Evolutionary conservation across 2,329 filamentous ascomycete species (phyloP).

Genomic region (Daldinia sp.): DNA sequence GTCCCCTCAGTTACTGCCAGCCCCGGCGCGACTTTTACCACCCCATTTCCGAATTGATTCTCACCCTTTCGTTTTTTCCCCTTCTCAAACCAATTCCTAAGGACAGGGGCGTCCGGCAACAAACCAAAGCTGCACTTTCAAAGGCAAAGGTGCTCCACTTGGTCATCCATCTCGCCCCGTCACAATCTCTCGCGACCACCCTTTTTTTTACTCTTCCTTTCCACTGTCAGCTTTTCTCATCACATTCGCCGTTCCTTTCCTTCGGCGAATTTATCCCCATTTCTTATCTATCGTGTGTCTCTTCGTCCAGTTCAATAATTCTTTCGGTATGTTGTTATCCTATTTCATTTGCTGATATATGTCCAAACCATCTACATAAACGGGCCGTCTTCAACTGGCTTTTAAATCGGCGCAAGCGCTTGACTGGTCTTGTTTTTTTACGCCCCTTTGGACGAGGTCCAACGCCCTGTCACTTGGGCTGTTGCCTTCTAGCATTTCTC

Average conservation of each 20-base stretch:
- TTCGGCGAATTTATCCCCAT: slow-evolving; percentile 36
- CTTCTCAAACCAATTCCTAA: slow-evolving; percentile 17
- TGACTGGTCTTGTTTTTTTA: neutral
- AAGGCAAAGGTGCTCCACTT: slow-evolving; percentile 36
- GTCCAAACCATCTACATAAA: neutral
- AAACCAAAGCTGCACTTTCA: slow-evolving; percentile 30
- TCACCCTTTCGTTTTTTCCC: slow-evolving; percentile 18
- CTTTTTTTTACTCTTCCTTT: slow-evolving; percentile 46
- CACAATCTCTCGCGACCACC: slow-evolving; percentile 44
- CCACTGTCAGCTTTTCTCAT: slow-evolving; percentile 39
- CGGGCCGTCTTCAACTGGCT: neutral
- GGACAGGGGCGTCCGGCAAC: slow-evolving; percentile 31
- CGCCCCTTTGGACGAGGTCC: neutral
- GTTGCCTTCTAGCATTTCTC: neutral
- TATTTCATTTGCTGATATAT: neutral
- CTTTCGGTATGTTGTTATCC: slow-evolving; percentile 1
- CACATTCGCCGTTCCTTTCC: slow-evolving; percentile 28
- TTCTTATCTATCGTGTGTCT: slow-evolving; percentile 34
- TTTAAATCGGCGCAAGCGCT: slow-evolving; percentile 11
- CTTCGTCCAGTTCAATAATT: slow-evolving; percentile 28
- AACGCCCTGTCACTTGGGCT: neutral
- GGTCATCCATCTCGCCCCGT: slow-evolving; percentile 41
- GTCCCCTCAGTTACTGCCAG: slow-evolving; percentile 27
- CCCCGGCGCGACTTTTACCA: slow-evolving; percentile 18
- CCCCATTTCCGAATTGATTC: slow-evolving; percentile 35